A percentile compares a stretch with the other conserved stretches of the same genome.
These are phyloP conservation scores for Pichia pseudocactophila DNA, from an alignment of 805 yeast species.

Conservation along the genomic window DNA sequence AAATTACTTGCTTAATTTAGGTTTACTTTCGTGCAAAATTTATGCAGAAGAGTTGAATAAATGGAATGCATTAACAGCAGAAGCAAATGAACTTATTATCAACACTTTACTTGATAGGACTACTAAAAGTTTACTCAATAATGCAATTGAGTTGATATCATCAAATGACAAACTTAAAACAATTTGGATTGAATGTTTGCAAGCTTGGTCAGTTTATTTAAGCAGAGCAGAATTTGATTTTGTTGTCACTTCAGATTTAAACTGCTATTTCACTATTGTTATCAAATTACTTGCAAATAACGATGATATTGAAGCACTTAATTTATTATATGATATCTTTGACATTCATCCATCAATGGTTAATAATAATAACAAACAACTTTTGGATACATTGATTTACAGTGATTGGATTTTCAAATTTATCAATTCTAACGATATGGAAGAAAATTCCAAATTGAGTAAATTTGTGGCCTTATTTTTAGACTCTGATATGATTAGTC, in stretches of 20 bases:
- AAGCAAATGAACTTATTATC: slow-evolving; percentile 33
- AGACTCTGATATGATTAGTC: slow-evolving; percentile 36
- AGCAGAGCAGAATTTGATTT: slow-evolving; percentile 30
- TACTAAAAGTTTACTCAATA: not conserved
- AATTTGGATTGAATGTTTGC: slow-evolving; percentile 26
- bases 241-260: slow-evolving; percentile 21
- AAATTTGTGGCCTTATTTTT: slow-evolving; percentile 38
- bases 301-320: slow-evolving; percentile 22
- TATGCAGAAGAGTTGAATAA: slow-evolving; percentile 44
- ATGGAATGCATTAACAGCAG: slow-evolving; percentile 23
- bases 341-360: slow-evolving; percentile 39
- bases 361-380: slow-evolving; percentile 23
- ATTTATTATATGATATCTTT: slow-evolving; percentile 34
- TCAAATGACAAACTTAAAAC: slow-evolving; percentile 1
- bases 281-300: slow-evolving; percentile 15
- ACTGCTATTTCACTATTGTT: slow-evolving; percentile 11
- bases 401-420: slow-evolving; percentile 37
- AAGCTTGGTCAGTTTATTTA: slow-evolving; percentile 31
- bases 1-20: not conserved
- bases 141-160: not conserved
- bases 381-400: slow-evolving; percentile 31
- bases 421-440: slow-evolving; percentile 24
- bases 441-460: slow-evolving; percentile 34
- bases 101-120: slow-evolving; percentile 28
- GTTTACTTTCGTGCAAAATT: slow-evolving; percentile 33